Base-by-base conservation (phyloP, 176 grass and related monocot genomes). In the Chrysopogon serrulatus region DNA sequence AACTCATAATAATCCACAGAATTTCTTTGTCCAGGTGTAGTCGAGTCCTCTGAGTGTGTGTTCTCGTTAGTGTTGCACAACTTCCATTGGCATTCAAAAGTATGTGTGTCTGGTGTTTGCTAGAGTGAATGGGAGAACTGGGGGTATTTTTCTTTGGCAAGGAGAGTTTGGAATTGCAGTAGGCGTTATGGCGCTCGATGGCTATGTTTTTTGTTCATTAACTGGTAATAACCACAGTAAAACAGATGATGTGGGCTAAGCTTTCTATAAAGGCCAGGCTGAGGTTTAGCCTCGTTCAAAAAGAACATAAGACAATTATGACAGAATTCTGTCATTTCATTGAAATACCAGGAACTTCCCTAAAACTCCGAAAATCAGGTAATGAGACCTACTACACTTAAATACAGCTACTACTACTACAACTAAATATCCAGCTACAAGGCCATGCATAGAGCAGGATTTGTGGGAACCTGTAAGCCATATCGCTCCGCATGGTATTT, bases 401-500 rank as follows among this genome's bases (percentile, higher is more conserved):
- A 77, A 51, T 71, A 65, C n/a, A n/a, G n/a, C n/a, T n/a, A n/a
- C n/a, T n/a, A n/a, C 10, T 60, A 80, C 23, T n/a, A 73, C 34
- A 67, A 16, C 42, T 23, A 33, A 77, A 51, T 71, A 65, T 45
- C 65, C 65, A 66, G 16, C 45, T 84, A 66, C 56, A 34, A 45
- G 56, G 13, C 36, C 44, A 80, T 30, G 17, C 12, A 74, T 36
- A 71, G 16, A 86, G 40, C 42, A 66, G 59, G 10, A 90, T 66
- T 73, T 64, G 53, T 70, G 14, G 14, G 74, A 19, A 98, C 96
- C 91, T 98, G 96, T 82, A 98, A 89, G 39, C 96, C 96, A 83
- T 93, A 75, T 51, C 88, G 84, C 80, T 98, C 96, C 3, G 96
- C 96, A 13, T 98, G 96, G 93, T 98, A 98, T 67, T 98, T 98